Evolutionary conservation across 2,329 filamentous ascomycete species (phyloP).

Genomic region (Claviceps pusilla): DNA sequence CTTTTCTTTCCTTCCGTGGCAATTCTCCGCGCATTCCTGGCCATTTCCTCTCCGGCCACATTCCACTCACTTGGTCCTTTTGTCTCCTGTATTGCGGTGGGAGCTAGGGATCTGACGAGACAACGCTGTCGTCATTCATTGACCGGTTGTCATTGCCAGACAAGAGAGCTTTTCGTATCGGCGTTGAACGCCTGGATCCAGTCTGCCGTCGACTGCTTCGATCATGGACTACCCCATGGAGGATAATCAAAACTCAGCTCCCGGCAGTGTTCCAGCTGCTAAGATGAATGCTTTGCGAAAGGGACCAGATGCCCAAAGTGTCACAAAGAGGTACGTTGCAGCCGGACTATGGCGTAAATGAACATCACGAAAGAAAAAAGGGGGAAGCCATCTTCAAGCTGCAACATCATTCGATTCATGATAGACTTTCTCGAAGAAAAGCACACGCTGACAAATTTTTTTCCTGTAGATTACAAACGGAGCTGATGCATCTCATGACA

Average conservation of each 20-base stretch:
- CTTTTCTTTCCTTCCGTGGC: neutral
- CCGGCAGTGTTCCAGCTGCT: slow-evolving; percentile 43
- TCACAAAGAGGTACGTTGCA: slow-evolving; percentile 53
- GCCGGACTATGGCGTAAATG: neutral
- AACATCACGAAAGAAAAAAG: no score
- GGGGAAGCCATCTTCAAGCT: no score
- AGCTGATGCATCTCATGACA: slow-evolving; percentile 97
- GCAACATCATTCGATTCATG: neutral
- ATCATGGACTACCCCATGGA: slow-evolving; percentile 31
- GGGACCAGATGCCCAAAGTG: slow-evolving; percentile 53
- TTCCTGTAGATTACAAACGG: slow-evolving; percentile 65
- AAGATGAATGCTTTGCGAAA: slow-evolving; percentile 45
- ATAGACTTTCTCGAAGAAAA: neutral
- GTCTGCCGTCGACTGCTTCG: neutral
- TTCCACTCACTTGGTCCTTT: neutral
- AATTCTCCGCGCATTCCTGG: slow-evolving; percentile 1
- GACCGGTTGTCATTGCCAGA: neutral
- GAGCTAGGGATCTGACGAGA: neutral
- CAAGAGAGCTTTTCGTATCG: neutral
- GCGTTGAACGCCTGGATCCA: neutral
- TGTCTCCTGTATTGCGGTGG: neutral
- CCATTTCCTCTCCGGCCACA: neutral
- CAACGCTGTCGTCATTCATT: neutral
- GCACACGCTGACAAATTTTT: neutral
- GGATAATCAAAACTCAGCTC: slow-evolving; percentile 52